phyloP scores from a whole-genome alignment of 192 early-diverging fungal genomes.

The Coemansia sp. region DNA sequence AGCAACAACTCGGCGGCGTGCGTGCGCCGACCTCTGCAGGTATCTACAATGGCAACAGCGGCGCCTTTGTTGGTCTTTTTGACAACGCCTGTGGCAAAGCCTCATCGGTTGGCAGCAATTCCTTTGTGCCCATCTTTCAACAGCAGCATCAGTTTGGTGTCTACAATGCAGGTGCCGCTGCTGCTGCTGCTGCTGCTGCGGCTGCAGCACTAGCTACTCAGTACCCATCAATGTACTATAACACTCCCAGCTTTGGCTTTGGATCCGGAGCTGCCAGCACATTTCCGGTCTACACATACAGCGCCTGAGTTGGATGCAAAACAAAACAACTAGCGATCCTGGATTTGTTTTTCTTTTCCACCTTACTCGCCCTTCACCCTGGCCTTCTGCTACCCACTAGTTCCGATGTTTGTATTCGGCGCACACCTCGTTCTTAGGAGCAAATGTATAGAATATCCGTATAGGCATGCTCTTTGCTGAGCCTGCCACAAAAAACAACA shows the following conservation, averaged over 20 bases:
- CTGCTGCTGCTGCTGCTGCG: conserved; percentile 20
- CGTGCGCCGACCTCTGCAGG: conserved; percentile 2
- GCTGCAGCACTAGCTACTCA: conserved; percentile 44
- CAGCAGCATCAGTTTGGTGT: conserved; percentile 11
- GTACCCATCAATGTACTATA: conserved; percentile 46
- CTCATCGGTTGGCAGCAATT: conserved; percentile 1
- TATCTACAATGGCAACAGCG: neutral
- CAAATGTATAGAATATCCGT: conserved; percentile 6
- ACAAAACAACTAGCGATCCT: neutral
- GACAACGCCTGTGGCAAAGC: conserved; percentile 8
- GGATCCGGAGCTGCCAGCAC: conserved; percentile 17
- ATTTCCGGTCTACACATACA: conserved; percentile 37
- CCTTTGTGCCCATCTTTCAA: conserved; percentile 7
- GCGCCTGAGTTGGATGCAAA: conserved; percentile 14
- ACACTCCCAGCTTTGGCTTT: conserved; percentile 23
- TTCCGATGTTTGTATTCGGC: no score
- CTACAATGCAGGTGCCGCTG: neutral
- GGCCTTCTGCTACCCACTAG: no score
- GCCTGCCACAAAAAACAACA: neutral
- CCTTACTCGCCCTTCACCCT: no score
- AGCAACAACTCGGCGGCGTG: conserved; percentile 11
- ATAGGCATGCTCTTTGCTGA: neutral
- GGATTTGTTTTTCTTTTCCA: no score
- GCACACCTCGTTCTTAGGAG: neutral
- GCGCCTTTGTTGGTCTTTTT: conserved; percentile 13